phyloP scores from a whole-genome alignment of 1,284 basidiomycete genomes.

The Rhodotorula glutinis region DNA sequence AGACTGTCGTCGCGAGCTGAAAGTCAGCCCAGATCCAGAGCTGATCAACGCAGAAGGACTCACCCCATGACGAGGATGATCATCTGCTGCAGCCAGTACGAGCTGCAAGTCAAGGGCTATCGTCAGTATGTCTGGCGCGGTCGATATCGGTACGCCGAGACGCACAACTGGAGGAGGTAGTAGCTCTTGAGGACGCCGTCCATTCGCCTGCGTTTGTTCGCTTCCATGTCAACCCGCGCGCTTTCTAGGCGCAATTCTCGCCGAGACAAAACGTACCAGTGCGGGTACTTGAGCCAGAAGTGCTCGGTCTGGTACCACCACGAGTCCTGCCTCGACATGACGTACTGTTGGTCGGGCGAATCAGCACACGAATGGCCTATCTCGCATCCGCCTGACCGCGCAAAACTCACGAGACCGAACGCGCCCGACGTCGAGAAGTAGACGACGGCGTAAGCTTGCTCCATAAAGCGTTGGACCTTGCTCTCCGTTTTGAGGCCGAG shows the following conservation, averaged over 20 bases:
- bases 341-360: slow-evolving; percentile 54
- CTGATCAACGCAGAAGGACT: not conserved
- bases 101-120: slow-evolving; percentile 57
- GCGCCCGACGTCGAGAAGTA: slow-evolving; percentile 71
- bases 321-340: slow-evolving; percentile 82
- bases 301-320: slow-evolving; percentile 83
- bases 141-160: not conserved
- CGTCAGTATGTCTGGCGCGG: too few relatives aligned
- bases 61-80: slow-evolving; percentile 68
- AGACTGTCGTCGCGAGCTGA: slow-evolving; percentile 32
- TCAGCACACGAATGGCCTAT: slow-evolving; percentile 1
- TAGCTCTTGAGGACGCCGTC: slow-evolving; percentile 79
- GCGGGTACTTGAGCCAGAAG: slow-evolving; percentile 84
- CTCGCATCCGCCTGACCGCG: not conserved
- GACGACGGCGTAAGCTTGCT: slow-evolving; percentile 80
- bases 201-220: slow-evolving; percentile 60
- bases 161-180: slow-evolving; percentile 63
- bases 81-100: slow-evolving; percentile 94
- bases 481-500: slow-evolving; percentile 65
- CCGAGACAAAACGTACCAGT: slow-evolving; percentile 53
- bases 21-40: not conserved
- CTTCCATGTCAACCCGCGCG: slow-evolving; percentile 22
- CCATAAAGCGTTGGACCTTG: slow-evolving; percentile 79
- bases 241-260: too few relatives aligned
- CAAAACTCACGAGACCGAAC: slow-evolving; percentile 67